Base-by-base conservation (phyloP, 148 eudicot genomes). In the Heliosperma pusillum region DNA sequence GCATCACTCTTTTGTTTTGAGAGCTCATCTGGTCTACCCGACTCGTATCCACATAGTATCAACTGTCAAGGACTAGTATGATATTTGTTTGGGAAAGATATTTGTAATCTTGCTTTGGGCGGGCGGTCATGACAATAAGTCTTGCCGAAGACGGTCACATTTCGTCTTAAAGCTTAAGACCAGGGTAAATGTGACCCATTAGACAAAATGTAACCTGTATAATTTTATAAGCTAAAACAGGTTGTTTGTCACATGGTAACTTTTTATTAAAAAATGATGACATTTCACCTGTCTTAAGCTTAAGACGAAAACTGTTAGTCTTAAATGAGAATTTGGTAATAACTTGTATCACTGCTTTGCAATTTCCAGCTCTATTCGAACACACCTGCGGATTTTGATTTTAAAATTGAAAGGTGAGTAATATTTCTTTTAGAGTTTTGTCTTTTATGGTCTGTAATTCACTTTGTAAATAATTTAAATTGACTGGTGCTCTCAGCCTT, bases 311-410 rank as follows among this genome's bases (percentile, higher is more conserved):
- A n/a, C n/a, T n/a, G n/a, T n/a, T n/a, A n/a, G n/a, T n/a, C n/a
- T n/a, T n/a, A n/a, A n/a, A n/a, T n/a, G n/a, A n/a, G n/a, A n/a
- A n/a, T n/a, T n/a, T n/a, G n/a, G n/a, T n/a, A n/a, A n/a, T n/a
- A n/a, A n/a, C n/a, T n/a, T n/a, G n/a, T n/a, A n/a, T n/a, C 75
- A 16, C 33, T 75, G 36, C 61, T 69, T 24, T 74, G 16, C 57
- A n/a, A 25, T 52, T 81, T 89, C 17, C 83, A 92, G 97, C 83
- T 93, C 27, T 93, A 93, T 83, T 93, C 97, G 52, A 93, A 93
- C 85, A 93, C 97, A 56, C 97, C 97, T 66, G 86, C 97, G 7
- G 97, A 93, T 86, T 93, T 90, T 83, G 97, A 93, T 84, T 93
- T 93, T 82, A 93, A 90, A 75, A 90, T 93, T 75, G 90, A 85